Evolutionary conservation across 2,329 filamentous ascomycete genomes (phyloP), one percentile per base, ranked within the genome.

Genomic region (Colletotrichum horii): DNA sequence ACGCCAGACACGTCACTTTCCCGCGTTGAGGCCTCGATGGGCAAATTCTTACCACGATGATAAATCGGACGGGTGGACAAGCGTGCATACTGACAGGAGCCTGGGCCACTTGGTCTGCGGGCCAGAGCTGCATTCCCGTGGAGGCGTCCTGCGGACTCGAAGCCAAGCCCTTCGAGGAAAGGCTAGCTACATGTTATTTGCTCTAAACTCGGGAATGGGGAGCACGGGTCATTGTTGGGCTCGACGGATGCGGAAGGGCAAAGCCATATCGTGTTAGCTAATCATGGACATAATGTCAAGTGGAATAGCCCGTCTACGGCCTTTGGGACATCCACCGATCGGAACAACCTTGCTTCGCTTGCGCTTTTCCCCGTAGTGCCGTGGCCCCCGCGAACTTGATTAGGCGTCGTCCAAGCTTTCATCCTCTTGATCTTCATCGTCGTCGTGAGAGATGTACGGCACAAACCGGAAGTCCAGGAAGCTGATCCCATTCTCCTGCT

Each of bases 381-480:
- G n/a, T 52, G 6, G 19, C 43, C 43, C 43, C 43, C 55, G 26
- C 24, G 22, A 58, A 58, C 8, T 16, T 30, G 55, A 58, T 34
- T 43, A 64, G 34, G 14, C 61, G 36, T 32, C 58, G 11, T 38
- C 61, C 34, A 26, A 28, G 24, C 55, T 62, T 24, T 28, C 34
- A 22, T 64, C 34, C 61, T 64, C 61, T 3, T 85, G 85, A 1
- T 87, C 87, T 4, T 85, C 85, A 7, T 88, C 88, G 4, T 90
- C 88, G 32, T 92, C 92, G 56, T 94, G 90, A 26, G 91, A 90
- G 19, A 89, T 88, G 70, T 92, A 93, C 19, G 95, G 95, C 73
- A 97, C 93, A 81, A 97, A 95, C 24, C 94, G 89, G 83, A 96
- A 97, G 83, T 97, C 94, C 28, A 97, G 89, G 84, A 96, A 97